A percentile compares a stretch with the other conserved stretches of the same genome.
These are phyloP conservation scores for Polyporus arcularius DNA, from an alignment of 768 basidiomycete species.

Conservation along the genomic window DNA sequence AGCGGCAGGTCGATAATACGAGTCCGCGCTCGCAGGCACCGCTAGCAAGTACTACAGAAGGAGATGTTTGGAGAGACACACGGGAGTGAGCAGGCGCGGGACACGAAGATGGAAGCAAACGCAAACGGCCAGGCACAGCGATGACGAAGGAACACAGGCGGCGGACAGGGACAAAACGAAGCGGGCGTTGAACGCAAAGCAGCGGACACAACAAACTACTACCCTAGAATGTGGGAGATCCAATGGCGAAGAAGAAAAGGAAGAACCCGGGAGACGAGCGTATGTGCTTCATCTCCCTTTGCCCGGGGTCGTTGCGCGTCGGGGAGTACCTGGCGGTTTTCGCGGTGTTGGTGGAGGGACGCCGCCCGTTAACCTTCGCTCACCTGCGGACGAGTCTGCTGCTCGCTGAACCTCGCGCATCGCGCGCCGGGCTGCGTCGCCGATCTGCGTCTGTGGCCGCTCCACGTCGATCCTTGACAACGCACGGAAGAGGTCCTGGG, in stretches of 20 bases:
- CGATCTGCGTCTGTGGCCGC: conserved; percentile 65
- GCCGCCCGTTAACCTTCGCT: conserved; percentile 52
- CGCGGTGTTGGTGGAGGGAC: conserved; percentile 51
- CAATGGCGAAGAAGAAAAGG: not conserved
- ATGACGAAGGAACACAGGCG: conserved; percentile 2
- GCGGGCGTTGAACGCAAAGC: not conserved
- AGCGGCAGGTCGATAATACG: not conserved
- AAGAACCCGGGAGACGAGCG: not conserved
- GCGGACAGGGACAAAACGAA: conserved; percentile 15
- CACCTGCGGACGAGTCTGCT: conserved; percentile 52
- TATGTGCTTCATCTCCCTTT: conserved; percentile 21
- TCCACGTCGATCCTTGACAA: conserved; percentile 67
- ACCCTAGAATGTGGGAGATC: conserved; percentile 6
- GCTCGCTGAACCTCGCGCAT: conserved; percentile 71
- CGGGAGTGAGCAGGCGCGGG: not conserved
- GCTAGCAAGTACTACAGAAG: conserved; percentile 7
- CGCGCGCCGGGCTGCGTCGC: conserved; percentile 70
- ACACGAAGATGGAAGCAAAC: conserved; percentile 8
- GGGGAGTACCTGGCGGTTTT: conserved; percentile 68
- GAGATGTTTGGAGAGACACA: conserved; percentile 1
- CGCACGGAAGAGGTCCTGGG: conserved; percentile 63
- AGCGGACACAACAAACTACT: not conserved
- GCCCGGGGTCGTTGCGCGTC: conserved; percentile 53
- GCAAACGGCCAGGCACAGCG: conserved; percentile 17
- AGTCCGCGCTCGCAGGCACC: not conserved